Percentiles rank a stretch among this genome's conserved stretches.
These are phyloP conservation scores for Fusarium lyarnte DNA, from an alignment of 2,329 filamentous ascomycete genomes.

Conservation along the genomic window DNA sequence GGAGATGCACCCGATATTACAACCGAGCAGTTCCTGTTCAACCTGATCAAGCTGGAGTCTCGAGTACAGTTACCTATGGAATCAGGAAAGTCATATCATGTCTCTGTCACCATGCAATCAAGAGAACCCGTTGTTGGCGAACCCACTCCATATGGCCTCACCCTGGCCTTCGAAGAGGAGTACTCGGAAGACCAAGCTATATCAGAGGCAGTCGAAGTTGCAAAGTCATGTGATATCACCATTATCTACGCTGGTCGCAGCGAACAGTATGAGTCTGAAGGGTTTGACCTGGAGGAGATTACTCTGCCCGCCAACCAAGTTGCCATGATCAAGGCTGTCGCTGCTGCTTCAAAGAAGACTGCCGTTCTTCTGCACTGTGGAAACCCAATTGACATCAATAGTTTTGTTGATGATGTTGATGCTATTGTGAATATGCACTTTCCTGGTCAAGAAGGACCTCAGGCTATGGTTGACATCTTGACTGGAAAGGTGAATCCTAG, in stretches of 20 bases:
- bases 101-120: background rate
- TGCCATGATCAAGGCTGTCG: background rate
- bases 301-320: background rate
- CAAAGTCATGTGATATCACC: background rate
- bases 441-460: background rate
- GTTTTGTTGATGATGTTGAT: background rate
- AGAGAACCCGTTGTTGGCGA: background rate
- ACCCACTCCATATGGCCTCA: background rate
- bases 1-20: background rate
- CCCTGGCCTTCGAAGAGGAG: background rate
- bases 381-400: background rate
- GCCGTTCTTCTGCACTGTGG: background rate
- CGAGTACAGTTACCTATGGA: fast-evolving
- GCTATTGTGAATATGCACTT: background rate
- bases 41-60: background rate
- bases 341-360: background rate
- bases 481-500: background rate
- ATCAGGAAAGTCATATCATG: background rate
- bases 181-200: background rate
- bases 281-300: fast-evolving
- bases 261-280: background rate
- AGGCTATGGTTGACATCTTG: background rate
- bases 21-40: background rate
- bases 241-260: background rate
- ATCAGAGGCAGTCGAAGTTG: background rate